phyloP scores from a whole-genome alignment of 441 rosid genomes.

The Dalechampia spathulata region DNA sequence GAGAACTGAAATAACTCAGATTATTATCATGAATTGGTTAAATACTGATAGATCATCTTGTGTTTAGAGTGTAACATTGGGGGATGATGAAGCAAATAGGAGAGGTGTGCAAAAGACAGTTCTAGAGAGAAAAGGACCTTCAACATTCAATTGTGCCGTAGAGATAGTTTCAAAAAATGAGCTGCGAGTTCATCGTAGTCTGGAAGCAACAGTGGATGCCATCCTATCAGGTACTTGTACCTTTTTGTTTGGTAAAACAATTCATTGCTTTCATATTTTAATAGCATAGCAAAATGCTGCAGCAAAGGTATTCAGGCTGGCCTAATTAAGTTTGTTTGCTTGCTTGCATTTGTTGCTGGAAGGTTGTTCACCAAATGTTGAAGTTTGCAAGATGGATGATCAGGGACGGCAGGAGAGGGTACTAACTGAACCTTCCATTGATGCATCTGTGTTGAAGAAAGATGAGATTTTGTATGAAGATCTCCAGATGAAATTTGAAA shows the following conservation, averaged over 20 bases:
- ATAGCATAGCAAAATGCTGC: not conserved
- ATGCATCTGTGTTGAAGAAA: constrained; percentile 22
- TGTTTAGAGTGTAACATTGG: constrained; percentile 73
- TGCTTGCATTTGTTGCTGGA: constrained; percentile 25
- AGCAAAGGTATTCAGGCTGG: not conserved
- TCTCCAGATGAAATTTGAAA: constrained; percentile 26
- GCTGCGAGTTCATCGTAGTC: constrained; percentile 79
- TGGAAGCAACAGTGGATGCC: constrained; percentile 90
- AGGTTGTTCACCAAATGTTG: constrained; percentile 61
- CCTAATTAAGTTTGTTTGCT: constrained; percentile 5
- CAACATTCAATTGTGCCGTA: constrained; percentile 69
- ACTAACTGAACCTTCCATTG: constrained; percentile 22
- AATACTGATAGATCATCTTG: constrained; percentile 6
- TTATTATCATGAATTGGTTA: too few species aligned
- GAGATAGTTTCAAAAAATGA: constrained; percentile 80
- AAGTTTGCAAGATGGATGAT: constrained; percentile 53
- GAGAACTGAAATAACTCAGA: too few species aligned
- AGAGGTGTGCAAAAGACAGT: constrained; percentile 87
- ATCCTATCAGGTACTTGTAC: constrained; percentile 55
- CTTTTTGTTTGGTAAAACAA: constrained; percentile 3
- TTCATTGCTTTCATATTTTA: constrained; percentile 1
- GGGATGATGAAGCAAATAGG: constrained; percentile 84
- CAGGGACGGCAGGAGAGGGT: constrained; percentile 28
- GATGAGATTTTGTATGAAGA: constrained; percentile 28
- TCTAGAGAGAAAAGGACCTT: constrained; percentile 84